Conservation (phyloP, 2,329 filamentous ascomycete species). For the Talaromyces sp. region DNA sequence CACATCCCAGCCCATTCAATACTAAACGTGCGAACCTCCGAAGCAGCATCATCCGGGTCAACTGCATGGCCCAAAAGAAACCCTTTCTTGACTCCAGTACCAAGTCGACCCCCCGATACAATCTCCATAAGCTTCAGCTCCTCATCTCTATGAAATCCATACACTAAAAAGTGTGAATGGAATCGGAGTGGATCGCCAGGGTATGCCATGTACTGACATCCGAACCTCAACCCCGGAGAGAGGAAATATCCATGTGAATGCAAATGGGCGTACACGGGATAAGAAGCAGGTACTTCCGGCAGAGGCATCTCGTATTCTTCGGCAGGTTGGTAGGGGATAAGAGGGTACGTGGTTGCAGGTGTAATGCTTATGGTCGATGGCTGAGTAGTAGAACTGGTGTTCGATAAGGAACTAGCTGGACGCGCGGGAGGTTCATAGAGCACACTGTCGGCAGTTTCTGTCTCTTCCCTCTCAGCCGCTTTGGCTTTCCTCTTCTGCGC, state of each 20-base stretch:
- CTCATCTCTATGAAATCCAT: slow-evolving; percentile 82
- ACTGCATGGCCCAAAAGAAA: slow-evolving; percentile 73
- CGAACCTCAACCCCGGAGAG: slow-evolving; percentile 89
- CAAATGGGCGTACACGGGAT: slow-evolving; percentile 75
- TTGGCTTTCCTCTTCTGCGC: slow-evolving; percentile 31
- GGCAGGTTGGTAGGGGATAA: slow-evolving; percentile 36
- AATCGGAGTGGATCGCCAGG: slow-evolving; percentile 92
- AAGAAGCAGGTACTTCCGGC: slow-evolving; percentile 50
- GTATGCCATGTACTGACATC: slow-evolving; percentile 90
- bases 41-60: slow-evolving; percentile 32
- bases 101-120: slow-evolving; percentile 79
- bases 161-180: slow-evolving; percentile 89
- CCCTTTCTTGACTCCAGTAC: slow-evolving; percentile 94
- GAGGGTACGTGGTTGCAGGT: slow-evolving; percentile 50
- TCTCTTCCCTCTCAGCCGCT: slow-evolving; percentile 13
- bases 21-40: slow-evolving; percentile 67
- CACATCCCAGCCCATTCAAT: slow-evolving; percentile 95
- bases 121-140: slow-evolving; percentile 80
- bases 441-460: slow-evolving; percentile 21
- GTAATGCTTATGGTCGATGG: slow-evolving; percentile 40
- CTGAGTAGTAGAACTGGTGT: slow-evolving; percentile 20
- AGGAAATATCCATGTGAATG: slow-evolving; percentile 79
- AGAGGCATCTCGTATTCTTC: slow-evolving; percentile 27
- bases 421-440: slow-evolving; percentile 25
- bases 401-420: slow-evolving; percentile 5